A percentile compares a stretch with the other conserved stretches of the same genome.
These are phyloP conservation scores for Leccinum sublutescens DNA, from an alignment of 768 basidiomycete genomes.

Conservation along the genomic window DNA sequence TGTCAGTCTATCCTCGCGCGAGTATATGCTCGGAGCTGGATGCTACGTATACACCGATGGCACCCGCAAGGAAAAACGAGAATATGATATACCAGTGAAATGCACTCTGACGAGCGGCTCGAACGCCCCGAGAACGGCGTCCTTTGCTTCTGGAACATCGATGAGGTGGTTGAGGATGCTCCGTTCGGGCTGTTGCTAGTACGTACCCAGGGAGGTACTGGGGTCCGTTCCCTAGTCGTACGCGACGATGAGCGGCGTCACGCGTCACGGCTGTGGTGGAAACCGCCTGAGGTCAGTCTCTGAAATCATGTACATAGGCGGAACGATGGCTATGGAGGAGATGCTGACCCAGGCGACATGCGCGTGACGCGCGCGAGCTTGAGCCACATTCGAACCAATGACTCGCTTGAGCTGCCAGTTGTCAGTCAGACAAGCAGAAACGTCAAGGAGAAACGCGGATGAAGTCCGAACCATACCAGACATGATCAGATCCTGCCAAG, in stretches of 20 bases:
- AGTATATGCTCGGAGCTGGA: not conserved
- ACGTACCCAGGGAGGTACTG: not conserved
- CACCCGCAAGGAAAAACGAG: not conserved
- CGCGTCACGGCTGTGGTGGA: not conserved
- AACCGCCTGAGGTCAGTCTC: not conserved
- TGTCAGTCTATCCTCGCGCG: not conserved
- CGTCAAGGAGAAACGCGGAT: too few species aligned
- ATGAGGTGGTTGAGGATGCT: not conserved
- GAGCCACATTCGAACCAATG: conserved; percentile 87
- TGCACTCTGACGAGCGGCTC: conserved; percentile 50
- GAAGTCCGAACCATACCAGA: conserved; percentile 45
- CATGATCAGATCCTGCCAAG: conserved; percentile 59
- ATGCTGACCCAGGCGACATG: conserved; percentile 65
- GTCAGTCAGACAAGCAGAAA: not conserved
- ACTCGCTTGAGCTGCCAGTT: conserved; percentile 60
- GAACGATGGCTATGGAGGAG: not conserved
- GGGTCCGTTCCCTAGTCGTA: conserved; percentile 3
- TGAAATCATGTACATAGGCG: not conserved
- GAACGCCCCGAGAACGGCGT: conserved; percentile 17
- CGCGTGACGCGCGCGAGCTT: conserved; percentile 61
- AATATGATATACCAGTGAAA: conserved; percentile 47
- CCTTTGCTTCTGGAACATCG: not conserved
- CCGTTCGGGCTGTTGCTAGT: not conserved
- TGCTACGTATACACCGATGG: not conserved
- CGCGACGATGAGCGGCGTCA: conserved; percentile 5